A percentile compares a stretch with the other conserved stretches of the same genome.
Conservation (phyloP, 2,329 filamentous ascomycete genomes). For the Drechslerella stenobrocha region DNA sequence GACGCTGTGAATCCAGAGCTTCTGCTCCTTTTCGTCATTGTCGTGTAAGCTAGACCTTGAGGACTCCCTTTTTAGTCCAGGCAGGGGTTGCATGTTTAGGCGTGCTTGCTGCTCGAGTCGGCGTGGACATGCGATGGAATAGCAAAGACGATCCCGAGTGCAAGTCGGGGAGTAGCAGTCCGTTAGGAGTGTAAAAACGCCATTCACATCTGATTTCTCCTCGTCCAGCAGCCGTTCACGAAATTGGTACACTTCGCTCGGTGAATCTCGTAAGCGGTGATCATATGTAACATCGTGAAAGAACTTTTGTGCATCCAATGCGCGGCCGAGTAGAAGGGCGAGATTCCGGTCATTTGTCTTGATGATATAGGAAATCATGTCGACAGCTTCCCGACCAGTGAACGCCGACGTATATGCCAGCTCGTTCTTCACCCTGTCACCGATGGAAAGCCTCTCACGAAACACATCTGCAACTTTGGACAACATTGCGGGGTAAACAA, state of each 20-base stretch:
- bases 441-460: constrained; percentile 79
- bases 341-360: constrained; percentile 94
- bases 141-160: constrained; percentile 91
- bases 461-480: constrained; percentile 94
- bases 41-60: constrained; percentile 76
- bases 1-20: constrained; percentile 98
- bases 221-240: constrained; percentile 81
- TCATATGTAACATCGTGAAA: constrained; percentile 99
- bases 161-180: constrained; percentile 99
- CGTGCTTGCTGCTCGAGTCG: constrained; percentile 92
- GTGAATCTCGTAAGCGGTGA: constrained; percentile 90
- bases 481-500: constrained; percentile 90
- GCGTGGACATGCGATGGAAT: constrained; percentile 94
- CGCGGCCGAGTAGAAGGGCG: constrained; percentile 83
- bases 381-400: constrained; percentile 91
- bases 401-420: constrained; percentile 97
- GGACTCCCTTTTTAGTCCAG: constrained; percentile 74
- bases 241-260: constrained; percentile 94
- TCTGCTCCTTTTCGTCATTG: constrained; percentile 91
- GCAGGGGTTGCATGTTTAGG: constrained; percentile 88
- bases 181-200: constrained; percentile 91
- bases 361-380: constrained; percentile 94
- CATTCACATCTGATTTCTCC: constrained; percentile 81
- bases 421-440: constrained; percentile 93
- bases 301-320: constrained; percentile 95